Base-by-base conservation (phyloP, 495 filamentous ascomycete species). In the Xylaria intraflava region DNA sequence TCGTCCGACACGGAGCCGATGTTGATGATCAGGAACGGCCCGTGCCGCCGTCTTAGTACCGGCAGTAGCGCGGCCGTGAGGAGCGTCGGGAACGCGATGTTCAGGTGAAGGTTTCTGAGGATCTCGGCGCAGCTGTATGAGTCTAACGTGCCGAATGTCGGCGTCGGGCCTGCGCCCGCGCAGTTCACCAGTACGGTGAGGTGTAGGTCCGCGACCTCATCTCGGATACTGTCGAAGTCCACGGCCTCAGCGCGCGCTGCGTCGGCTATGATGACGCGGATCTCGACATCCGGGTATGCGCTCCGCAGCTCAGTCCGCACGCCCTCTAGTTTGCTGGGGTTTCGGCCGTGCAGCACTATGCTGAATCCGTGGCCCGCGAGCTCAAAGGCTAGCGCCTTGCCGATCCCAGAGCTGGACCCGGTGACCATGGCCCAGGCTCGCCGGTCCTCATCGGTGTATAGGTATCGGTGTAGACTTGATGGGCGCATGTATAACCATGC, bases 341-440 rank as follows among this genome's bases (percentile, higher is more conserved):
- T 80, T 24, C 79, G 73, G 14, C 80, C 81, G 61, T 83, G 79
- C 7, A 84, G 52, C 5, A 82, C 64, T 14, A 83, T 73, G 55
- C 80, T 80, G 72, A 84, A 84, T 22, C 81, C 81, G 12, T 64
- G 59, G 0, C 35, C 40, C n/a, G 76, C 77, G 41, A 83, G 72
- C 52, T 81, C 76, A 30, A 73, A 58, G 14, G 67, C 64, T 39
- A 82, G 68, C 0, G 65, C 69, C 31, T 69, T 70, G n/a, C 83
- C 83, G 30, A 86, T 83, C 3, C 82, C 83, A 41, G 79, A 79
- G 35, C 69, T 79, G 9, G 78, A 72, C 12, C 83, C 83, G 0
- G 83, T 85, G 7, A 85, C 70, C 7, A 85, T 63, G 5, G 80
- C 83, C 80, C 80, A 85, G 14, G 70, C 47, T 11, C 29, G 38